A percentile compares a stretch with the other conserved stretches of the same genome.
Evolutionary conservation across 2,329 filamentous ascomycete species (phyloP).

Genomic region (Nannizziopsis barbatae): DNA sequence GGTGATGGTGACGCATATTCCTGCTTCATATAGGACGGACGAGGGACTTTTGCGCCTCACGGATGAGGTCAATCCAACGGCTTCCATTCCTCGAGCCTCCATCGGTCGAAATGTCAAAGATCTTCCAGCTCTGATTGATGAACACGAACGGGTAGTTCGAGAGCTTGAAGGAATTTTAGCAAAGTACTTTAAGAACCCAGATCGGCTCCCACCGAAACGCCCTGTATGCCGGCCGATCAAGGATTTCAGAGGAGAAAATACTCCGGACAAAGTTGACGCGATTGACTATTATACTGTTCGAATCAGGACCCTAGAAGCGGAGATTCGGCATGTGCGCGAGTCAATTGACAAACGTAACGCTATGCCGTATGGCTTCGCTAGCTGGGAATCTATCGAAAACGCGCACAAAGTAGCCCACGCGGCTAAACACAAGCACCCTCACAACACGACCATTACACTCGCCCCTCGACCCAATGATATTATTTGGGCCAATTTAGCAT

Average conservation of each 20-base stretch:
- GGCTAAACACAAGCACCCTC: constrained; percentile 66
- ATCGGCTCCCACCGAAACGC: constrained; percentile 62
- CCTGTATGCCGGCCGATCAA: constrained; percentile 72
- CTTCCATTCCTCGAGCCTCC: constrained; percentile 65
- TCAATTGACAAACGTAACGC: constrained; percentile 78
- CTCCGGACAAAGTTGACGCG: constrained; percentile 63
- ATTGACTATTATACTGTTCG: constrained; percentile 85
- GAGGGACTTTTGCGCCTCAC: constrained; percentile 79
- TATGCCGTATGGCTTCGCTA: constrained; percentile 87
- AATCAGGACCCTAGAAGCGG: constrained; percentile 68
- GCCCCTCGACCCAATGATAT: constrained; percentile 83
- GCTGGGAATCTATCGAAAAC: constrained; percentile 76
- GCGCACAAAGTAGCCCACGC: constrained; percentile 80
- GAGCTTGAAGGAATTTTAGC: constrained; percentile 73
- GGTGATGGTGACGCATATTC: constrained; percentile 60
- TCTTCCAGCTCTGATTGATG: constrained; percentile 69
- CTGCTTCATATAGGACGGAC: constrained; percentile 62
- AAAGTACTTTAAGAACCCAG: constrained; percentile 81
- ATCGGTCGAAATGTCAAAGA: constrained; percentile 89
- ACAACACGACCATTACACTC: constrained; percentile 63
- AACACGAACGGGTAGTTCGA: constrained; percentile 71
- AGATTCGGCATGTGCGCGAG: constrained; percentile 72
- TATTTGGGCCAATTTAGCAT: constrained; percentile 86
- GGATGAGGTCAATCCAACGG: constrained; percentile 65
- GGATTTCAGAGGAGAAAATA: constrained; percentile 59